Conservation (phyloP, 2,329 filamentous ascomycete genomes). For the Lachnellula cervina region DNA sequence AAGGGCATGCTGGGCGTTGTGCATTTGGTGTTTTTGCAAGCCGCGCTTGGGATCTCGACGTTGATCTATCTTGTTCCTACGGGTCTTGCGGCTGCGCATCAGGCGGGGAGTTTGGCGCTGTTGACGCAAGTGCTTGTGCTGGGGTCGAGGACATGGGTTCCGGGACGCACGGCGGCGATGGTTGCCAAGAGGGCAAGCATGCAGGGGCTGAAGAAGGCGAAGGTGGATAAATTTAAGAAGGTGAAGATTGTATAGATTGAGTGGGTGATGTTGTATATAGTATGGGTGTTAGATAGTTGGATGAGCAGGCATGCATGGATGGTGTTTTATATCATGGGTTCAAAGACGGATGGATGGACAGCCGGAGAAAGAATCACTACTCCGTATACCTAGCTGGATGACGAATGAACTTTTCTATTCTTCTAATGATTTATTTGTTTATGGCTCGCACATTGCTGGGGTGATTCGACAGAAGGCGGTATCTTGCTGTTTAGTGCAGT, state of each 20-base stretch:
- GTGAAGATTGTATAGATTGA: not conserved
- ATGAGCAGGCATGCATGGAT: not conserved
- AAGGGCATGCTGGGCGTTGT: conserved; percentile 75
- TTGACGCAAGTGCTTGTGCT: conserved; percentile 78
- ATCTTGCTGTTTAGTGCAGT: too few species aligned
- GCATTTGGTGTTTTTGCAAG: conserved; percentile 78
- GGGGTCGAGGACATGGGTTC: conserved; percentile 71
- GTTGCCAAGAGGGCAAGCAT: conserved; percentile 38
- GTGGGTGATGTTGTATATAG: not conserved
- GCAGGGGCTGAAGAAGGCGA: too few species aligned
- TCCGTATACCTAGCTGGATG: not conserved
- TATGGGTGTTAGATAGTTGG: not conserved
- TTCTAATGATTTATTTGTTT: not conserved
- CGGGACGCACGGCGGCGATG: conserved; percentile 57
- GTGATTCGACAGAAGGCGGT: too few species aligned
- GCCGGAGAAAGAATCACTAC: not conserved
- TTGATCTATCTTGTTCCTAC: conserved; percentile 91
- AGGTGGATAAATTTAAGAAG: not conserved
- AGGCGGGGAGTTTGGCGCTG: conserved; percentile 82
- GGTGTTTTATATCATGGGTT: not conserved
- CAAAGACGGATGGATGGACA: not conserved
- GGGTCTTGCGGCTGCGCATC: conserved; percentile 82
- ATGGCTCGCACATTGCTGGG: not conserved
- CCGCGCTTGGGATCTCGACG: conserved; percentile 80
- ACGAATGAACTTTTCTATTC: not conserved